Base-by-base conservation (phyloP, 805 yeast species). In the Yamadazyma endophytica region DNA sequence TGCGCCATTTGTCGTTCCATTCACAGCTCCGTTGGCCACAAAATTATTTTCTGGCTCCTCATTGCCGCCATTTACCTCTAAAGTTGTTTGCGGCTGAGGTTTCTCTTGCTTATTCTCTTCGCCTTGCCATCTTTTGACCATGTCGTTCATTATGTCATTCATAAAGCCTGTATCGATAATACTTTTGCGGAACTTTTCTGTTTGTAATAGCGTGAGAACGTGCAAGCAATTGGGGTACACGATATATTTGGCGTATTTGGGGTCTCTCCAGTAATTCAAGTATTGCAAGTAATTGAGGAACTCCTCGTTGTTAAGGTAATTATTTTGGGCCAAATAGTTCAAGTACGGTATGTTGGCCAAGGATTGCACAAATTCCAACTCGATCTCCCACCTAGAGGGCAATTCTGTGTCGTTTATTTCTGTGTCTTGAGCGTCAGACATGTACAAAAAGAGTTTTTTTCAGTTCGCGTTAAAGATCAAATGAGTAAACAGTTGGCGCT, bases 351-450 rank as follows among this genome's bases (percentile, higher is more conserved):
- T 78, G 55, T 90, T 92, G 2, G 96, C 86, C 20, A 90, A 67
- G 11, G 95, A 81, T 58, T 90, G 97, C 3, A 90, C 94, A 58
- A 90, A 90, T 74, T 84, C 97, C n/a, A 85, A 67, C 46, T 85
- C 95, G 14, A 85, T 76, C 49, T 85, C 95, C 86, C 90, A 86
- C 35, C 95, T 56, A 4, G 83, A 73, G n/a, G 90, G 88, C n/a
- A 75, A 62, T 17, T 50, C 43, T 14, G 42, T 43, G 6, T 43
- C 42, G 21, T 46, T 37, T 13, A 33, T 32, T 18, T 24, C 35
- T 12, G 21, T 19, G 9, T 19, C 21, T 19, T 11, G 8, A 19
- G 8, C 11, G 9, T 19, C 11, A 8, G 11, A 8, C 21, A 19
- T 8, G 21, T 19, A 19, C 9, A 19, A 8, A 8, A 19, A 11